Percentiles rank a stretch among this genome's conserved stretches.
Evolutionary conservation across 2,329 filamentous ascomycete species (phyloP).

Genomic region (Epichloe hybrida): DNA sequence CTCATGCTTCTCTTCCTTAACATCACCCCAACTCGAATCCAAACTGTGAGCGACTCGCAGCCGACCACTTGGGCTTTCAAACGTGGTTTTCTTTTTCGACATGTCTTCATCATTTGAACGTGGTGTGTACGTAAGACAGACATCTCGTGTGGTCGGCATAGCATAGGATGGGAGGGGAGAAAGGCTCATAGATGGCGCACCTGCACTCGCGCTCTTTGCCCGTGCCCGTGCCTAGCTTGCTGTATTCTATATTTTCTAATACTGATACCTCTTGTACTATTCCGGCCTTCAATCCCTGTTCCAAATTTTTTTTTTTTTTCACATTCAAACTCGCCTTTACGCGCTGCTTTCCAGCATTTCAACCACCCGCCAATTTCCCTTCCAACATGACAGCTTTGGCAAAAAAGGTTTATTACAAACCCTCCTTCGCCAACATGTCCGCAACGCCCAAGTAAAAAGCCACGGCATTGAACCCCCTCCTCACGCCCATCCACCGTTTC

Average conservation of each 20-base stretch:
- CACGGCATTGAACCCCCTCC: constrained; percentile 50
- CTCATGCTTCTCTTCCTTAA: background rate
- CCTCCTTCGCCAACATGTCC: constrained; percentile 60
- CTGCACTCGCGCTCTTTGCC: constrained; percentile 5
- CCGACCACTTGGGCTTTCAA: background rate
- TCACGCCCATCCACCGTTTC: constrained; percentile 37
- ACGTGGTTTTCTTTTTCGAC: background rate
- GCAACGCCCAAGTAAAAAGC: constrained; percentile 54
- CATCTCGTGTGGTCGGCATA: constrained; percentile 1
- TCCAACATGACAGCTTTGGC: background rate
- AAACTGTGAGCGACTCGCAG: background rate
- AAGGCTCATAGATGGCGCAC: constrained; percentile 2
- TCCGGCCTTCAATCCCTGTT: too few species aligned
- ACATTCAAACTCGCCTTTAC: too few species aligned
- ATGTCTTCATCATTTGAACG: constrained; percentile 1
- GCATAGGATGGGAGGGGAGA: background rate
- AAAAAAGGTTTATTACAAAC: constrained; percentile 19
- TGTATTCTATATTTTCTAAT: constrained; percentile 13
- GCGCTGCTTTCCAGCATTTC: too few species aligned
- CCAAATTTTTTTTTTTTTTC: background rate
- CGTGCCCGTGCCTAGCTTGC: constrained; percentile 9
- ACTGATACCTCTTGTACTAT: constrained; percentile 10
- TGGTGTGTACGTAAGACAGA: background rate
- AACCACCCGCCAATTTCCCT: too few species aligned
- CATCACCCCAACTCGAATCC: background rate